Evolutionary conservation across 805 yeast species (phyloP).

Genomic region (Kluyveromyces starmeri): DNA sequence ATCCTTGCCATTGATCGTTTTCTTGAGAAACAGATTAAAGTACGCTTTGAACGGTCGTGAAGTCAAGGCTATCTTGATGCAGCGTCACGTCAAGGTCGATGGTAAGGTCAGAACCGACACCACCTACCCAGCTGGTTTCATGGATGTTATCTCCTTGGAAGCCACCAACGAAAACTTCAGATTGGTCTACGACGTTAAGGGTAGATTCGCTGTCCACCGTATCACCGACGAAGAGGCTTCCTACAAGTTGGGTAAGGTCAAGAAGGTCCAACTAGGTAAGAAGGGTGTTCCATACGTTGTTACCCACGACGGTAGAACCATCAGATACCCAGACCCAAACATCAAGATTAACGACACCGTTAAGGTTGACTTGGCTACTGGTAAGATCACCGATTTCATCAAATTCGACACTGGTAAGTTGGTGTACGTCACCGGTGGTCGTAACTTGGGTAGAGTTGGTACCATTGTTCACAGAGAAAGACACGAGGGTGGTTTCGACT

Average conservation of each 20-base stretch:
- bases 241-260: constrained; percentile 97
- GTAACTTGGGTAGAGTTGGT: constrained; percentile 98
- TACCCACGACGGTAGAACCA: constrained; percentile 99
- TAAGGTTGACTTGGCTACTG: constrained; percentile 91
- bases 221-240: constrained; percentile 97
- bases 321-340: constrained; percentile 98
- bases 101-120: constrained; percentile 99
- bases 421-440: constrained; percentile 95
- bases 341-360: constrained; percentile 97
- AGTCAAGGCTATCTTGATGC: constrained; percentile 96
- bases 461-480: constrained; percentile 91
- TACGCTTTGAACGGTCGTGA: constrained; percentile 98
- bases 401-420: constrained; percentile 89
- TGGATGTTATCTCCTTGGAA: constrained; percentile 96
- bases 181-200: constrained; percentile 96
- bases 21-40: constrained; percentile 97
- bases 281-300: constrained; percentile 97
- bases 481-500: constrained; percentile 97
- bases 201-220: constrained; percentile 99
- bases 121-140: constrained; percentile 99
- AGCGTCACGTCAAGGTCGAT: constrained; percentile 96
- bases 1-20: constrained; percentile 93
- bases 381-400: constrained; percentile 84
- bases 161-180: constrained; percentile 99
- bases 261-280: constrained; percentile 97